phyloP scores from a whole-genome alignment of 805 yeast species.

The Wickerhamomyces mucosus region DNA sequence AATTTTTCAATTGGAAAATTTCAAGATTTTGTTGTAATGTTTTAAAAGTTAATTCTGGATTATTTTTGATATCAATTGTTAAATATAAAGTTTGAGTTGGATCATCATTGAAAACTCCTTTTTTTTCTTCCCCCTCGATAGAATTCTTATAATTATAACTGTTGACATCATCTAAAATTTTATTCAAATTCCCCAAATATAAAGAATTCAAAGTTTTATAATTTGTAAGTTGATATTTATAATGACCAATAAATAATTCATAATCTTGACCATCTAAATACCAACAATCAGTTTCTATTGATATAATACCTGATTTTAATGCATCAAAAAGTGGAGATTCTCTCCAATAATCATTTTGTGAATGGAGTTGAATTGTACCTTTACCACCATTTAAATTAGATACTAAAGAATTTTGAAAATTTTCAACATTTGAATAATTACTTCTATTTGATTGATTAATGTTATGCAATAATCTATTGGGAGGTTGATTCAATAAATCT shows the following conservation, averaged over 20 bases:
- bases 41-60: conserved; percentile 33
- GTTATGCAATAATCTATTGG: no score
- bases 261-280: conserved; percentile 13
- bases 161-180: conserved; percentile 36
- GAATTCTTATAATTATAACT: conserved; percentile 8
- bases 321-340: conserved; percentile 50
- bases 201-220: conserved; percentile 36
- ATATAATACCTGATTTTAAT: conserved; percentile 36
- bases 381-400: conserved; percentile 5
- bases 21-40: conserved; percentile 35
- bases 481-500: background rate
- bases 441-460: no score
- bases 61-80: conserved; percentile 59
- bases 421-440: background rate
- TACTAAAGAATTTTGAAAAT: conserved; percentile 1
- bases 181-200: conserved; percentile 44
- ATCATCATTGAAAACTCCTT: conserved; percentile 23
- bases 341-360: conserved; percentile 69
- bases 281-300: conserved; percentile 67
- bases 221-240: conserved; percentile 32
- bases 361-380: conserved; percentile 34
- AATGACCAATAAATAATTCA: conserved; percentile 56
- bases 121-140: conserved; percentile 1
- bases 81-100: conserved; percentile 45
- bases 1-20: conserved; percentile 37